Evolutionary conservation across 2,329 filamentous ascomycete genomes (phyloP).

Genomic region (Fusarium verrucosum): DNA sequence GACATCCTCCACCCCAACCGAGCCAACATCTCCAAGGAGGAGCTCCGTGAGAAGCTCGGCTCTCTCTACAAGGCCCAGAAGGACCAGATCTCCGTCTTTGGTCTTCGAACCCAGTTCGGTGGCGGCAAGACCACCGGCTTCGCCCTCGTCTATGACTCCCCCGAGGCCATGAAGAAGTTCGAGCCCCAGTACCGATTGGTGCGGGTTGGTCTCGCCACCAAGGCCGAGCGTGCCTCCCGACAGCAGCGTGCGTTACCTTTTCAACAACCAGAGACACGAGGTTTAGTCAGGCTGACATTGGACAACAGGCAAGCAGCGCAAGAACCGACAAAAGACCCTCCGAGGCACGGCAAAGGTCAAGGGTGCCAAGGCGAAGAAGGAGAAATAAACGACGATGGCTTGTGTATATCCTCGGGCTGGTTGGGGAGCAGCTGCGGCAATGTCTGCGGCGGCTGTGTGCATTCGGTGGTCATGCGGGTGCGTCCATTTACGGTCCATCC

Average conservation of each 20-base stretch:
- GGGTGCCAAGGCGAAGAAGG: slow-evolving; percentile 94
- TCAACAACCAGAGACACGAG: neutral
- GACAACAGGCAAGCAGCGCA: slow-evolving; percentile 95
- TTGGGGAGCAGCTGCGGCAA: slow-evolving; percentile 36
- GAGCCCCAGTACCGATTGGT: slow-evolving; percentile 98
- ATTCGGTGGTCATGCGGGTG: slow-evolving; percentile 45
- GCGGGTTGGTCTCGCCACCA: slow-evolving; percentile 88
- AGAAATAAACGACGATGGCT: slow-evolving; percentile 72
- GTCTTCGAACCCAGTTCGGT: slow-evolving; percentile 98
- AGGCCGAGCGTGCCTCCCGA: slow-evolving; percentile 97
- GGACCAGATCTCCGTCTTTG: slow-evolving; percentile 97
- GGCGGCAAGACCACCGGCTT: slow-evolving; percentile 99
- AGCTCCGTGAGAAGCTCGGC: slow-evolving; percentile 94
- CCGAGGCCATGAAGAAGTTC: slow-evolving; percentile 99
- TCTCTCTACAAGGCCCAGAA: slow-evolving; percentile 98
- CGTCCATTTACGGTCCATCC: slow-evolving; percentile 35
- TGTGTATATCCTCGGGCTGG: slow-evolving; percentile 47
- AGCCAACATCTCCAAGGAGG: slow-evolving; percentile 98
- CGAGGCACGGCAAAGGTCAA: slow-evolving; percentile 98
- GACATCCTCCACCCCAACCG: slow-evolving; percentile 99
- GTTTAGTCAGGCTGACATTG: slow-evolving; percentile 14
- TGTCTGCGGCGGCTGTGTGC: slow-evolving; percentile 42
- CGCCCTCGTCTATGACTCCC: slow-evolving; percentile 97
- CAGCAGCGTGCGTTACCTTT: slow-evolving; percentile 88
- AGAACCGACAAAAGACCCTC: slow-evolving; percentile 99